These are phyloP conservation scores for Neoscytalidium dimidiatum DNA, from an alignment of 2,329 filamentous ascomycete genomes.

Conservation along the genomic window DNA sequence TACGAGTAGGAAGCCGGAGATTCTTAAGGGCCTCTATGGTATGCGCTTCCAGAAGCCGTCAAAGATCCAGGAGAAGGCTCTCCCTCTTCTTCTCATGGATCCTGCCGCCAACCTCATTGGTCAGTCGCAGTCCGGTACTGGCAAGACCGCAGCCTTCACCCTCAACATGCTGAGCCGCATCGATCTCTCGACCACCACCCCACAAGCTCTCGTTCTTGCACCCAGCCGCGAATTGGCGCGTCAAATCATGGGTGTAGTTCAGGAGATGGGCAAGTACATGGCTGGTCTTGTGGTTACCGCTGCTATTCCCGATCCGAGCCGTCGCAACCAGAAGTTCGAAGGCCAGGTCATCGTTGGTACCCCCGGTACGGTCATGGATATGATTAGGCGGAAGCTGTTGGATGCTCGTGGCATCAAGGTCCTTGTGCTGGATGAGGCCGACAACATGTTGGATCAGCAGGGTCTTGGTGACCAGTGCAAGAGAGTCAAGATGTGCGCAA, in stretches of 20 bases:
- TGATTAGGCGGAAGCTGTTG: conserved; percentile 76
- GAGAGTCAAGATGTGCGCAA: conserved; percentile 77
- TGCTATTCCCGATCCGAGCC: conserved; percentile 76
- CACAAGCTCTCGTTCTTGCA: conserved; percentile 86
- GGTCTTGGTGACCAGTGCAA: conserved; percentile 94
- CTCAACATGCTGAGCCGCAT: conserved; percentile 87
- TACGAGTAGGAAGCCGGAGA: conserved; percentile 44
- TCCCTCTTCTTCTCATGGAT: conserved; percentile 82
- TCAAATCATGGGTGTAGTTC: conserved; percentile 86
- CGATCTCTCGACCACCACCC: conserved; percentile 69
- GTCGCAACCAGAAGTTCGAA: conserved; percentile 68
- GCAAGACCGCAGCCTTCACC: conserved; percentile 96
- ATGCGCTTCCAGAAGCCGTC: conserved; percentile 94
- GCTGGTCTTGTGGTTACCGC: conserved; percentile 73
- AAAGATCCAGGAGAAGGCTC: conserved; percentile 94
- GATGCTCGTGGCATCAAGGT: conserved; percentile 72
- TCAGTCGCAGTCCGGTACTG: conserved; percentile 98
- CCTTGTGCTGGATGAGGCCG: conserved; percentile 92
- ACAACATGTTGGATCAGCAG: conserved; percentile 98
- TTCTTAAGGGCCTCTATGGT: conserved; percentile 70
- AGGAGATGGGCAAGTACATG: conserved; percentile 82
- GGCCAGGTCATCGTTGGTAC: conserved; percentile 88
- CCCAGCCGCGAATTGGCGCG: conserved; percentile 92
- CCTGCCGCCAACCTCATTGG: conserved; percentile 95
- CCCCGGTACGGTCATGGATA: conserved; percentile 87